phyloP scores from a whole-genome alignment of 495 filamentous ascomycete species.

The Cercophora sp. region DNA sequence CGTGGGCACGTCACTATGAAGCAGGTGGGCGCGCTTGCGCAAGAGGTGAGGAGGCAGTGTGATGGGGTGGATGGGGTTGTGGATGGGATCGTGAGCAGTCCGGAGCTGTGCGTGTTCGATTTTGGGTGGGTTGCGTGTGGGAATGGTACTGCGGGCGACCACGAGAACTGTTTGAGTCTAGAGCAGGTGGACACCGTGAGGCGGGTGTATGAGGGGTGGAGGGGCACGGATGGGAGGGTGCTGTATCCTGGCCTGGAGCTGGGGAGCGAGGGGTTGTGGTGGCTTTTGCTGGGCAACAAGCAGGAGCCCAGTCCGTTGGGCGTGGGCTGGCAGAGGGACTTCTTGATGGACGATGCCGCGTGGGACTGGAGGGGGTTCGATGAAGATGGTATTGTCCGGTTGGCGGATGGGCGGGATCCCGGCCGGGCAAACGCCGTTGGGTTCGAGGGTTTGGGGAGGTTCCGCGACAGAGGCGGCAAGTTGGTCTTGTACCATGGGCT shows the following conservation, averaged over 20 bases:
- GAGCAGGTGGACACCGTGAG: constrained; percentile 49
- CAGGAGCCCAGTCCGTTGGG: constrained; percentile 37
- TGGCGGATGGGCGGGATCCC: constrained; percentile 40
- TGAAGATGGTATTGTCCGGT: constrained; percentile 31
- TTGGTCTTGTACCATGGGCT: constrained; percentile 53
- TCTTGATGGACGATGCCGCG: constrained; percentile 43
- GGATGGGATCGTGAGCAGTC: constrained; percentile 60
- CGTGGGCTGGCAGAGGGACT: constrained; percentile 36
- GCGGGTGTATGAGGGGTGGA: constrained; percentile 49
- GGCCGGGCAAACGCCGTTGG: constrained; percentile 44
- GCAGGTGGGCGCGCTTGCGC: constrained; percentile 43
- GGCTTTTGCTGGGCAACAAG: constrained; percentile 31
- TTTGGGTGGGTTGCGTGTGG: constrained; percentile 50
- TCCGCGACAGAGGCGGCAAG: constrained; percentile 49
- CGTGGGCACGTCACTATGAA: constrained; percentile 46
- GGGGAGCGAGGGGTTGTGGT: constrained; percentile 41
- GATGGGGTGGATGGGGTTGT: constrained; percentile 57
- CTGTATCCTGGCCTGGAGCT: constrained; percentile 49
- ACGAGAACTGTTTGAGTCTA: constrained; percentile 47
- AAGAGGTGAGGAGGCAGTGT: constrained; percentile 58
- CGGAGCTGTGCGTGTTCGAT: constrained; percentile 52
- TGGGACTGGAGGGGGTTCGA: constrained; percentile 36
- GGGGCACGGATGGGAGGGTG: constrained; percentile 45
- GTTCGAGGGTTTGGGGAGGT: constrained; percentile 42
- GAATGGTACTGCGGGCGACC: constrained; percentile 20